Conservation (phyloP, 805 yeast species). For the Crinitomyces ghanaensis region DNA sequence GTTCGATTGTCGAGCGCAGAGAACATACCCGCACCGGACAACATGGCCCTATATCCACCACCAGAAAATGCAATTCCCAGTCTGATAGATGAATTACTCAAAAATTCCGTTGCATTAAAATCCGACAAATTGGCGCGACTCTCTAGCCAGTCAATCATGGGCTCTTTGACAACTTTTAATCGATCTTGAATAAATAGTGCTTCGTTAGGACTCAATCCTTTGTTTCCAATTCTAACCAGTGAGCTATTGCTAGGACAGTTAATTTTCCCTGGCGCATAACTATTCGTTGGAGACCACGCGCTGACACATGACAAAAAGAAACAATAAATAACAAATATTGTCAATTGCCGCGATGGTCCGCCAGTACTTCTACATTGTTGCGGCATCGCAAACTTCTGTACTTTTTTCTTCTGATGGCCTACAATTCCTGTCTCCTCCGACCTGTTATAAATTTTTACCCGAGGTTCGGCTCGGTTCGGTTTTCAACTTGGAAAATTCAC, state of each 20-base stretch:
- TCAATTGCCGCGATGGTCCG: no score
- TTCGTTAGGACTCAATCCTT: slow-evolving; percentile 11
- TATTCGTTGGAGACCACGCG: slow-evolving; percentile 24
- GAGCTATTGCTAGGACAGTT: slow-evolving; percentile 27
- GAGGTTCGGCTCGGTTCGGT: no score
- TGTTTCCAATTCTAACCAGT: slow-evolving; percentile 9
- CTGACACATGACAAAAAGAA: not conserved
- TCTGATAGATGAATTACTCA: slow-evolving; percentile 14
- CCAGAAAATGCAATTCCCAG: slow-evolving; percentile 55
- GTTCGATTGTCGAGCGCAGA: slow-evolving; percentile 69
- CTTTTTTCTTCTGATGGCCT: no score
- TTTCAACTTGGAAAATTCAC: no score
- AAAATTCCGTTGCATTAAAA: slow-evolving; percentile 31
- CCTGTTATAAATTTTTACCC: no score
- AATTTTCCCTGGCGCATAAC: slow-evolving; percentile 34
- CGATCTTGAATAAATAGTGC: slow-evolving; percentile 16
- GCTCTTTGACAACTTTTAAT: slow-evolving; percentile 12
- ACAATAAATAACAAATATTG: no score
- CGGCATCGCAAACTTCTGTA: no score
- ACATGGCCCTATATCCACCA: slow-evolving; percentile 87
- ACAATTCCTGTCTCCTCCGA: no score
- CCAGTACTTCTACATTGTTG: no score
- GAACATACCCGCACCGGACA: slow-evolving; percentile 72
- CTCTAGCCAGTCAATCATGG: slow-evolving; percentile 32
- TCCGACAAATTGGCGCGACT: slow-evolving; percentile 34